Percentiles rank a stretch among this genome's conserved stretches.
Conservation (phyloP, 2,329 filamentous ascomycete species). For the Exophiala alcalophila region DNA sequence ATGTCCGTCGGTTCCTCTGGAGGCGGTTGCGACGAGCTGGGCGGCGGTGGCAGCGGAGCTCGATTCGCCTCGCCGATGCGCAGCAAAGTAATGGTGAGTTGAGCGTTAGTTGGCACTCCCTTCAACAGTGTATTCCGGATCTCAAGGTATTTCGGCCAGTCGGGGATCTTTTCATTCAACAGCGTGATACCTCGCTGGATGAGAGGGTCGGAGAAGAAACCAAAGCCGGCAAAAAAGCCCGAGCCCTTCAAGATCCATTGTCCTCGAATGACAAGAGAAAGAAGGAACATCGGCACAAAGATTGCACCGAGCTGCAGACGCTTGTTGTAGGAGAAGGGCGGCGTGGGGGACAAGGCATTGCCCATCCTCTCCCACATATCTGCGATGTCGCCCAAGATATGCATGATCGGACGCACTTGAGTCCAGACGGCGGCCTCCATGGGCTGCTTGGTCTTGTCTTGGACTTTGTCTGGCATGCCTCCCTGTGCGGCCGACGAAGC, state of each 20-base stretch:
- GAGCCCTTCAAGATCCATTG: constrained; percentile 63
- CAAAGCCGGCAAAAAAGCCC: constrained; percentile 67
- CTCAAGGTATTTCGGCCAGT: constrained; percentile 73
- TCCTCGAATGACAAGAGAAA: constrained; percentile 54
- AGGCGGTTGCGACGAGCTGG: constrained; percentile 44
- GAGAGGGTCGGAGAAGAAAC: constrained; percentile 76
- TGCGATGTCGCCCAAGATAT: constrained; percentile 56
- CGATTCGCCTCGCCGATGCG: constrained; percentile 79
- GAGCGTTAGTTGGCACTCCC: constrained; percentile 81
- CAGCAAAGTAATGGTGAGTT: constrained; percentile 75
- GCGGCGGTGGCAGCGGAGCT: constrained; percentile 68
- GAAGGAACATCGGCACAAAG: constrained; percentile 52
- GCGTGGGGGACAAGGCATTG: constrained; percentile 60
- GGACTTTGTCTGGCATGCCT: constrained; percentile 46
- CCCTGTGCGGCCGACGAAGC: constrained; percentile 55
- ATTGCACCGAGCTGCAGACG: constrained; percentile 55
- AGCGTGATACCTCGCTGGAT: constrained; percentile 59
- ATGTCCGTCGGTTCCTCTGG: constrained; percentile 52
- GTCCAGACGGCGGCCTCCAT: constrained; percentile 75
- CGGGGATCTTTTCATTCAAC: constrained; percentile 52
- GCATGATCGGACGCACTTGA: constrained; percentile 72
- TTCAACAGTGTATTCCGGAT: constrained; percentile 71
- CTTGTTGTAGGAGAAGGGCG: constrained; percentile 59
- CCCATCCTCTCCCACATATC: constrained; percentile 63
- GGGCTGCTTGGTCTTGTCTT: constrained; percentile 76